A percentile compares a stretch with the other conserved stretches of the same genome.
Conservation (phyloP, 2,329 filamentous ascomycete species). For the Colletotrichum viniferum region DNA sequence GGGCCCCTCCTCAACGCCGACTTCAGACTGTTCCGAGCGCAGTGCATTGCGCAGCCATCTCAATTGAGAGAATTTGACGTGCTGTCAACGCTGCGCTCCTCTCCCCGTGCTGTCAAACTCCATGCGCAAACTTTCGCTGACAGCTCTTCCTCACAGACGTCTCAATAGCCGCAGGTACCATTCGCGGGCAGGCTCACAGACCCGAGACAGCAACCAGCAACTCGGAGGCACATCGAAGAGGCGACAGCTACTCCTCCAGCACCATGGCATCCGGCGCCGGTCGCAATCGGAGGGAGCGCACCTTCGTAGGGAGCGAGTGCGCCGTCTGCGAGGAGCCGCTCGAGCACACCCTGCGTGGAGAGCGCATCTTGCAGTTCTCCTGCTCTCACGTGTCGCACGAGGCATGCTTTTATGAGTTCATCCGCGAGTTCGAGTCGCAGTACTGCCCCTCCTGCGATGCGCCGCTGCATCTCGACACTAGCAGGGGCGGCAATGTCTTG, state of each 20-base stretch:
- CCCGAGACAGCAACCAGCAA: conserved; percentile 39
- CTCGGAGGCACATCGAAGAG: conserved; percentile 40
- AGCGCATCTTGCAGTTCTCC: conserved; percentile 93
- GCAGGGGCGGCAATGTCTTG: conserved; percentile 88
- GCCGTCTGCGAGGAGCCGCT: conserved; percentile 96
- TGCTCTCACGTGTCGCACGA: conserved; percentile 98
- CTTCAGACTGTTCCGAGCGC: neutral
- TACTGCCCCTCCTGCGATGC: conserved; percentile 94
- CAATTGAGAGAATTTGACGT: neutral
- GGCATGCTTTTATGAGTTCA: conserved; percentile 98
- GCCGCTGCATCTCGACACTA: conserved; percentile 89
- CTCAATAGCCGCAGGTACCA: conserved; percentile 30
- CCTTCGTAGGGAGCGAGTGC: conserved; percentile 93
- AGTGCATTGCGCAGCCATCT: neutral
- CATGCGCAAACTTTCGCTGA: neutral
- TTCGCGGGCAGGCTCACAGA: conserved; percentile 29
- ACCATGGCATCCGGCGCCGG: conserved; percentile 59
- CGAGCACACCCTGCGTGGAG: conserved; percentile 92
- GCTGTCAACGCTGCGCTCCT: neutral
- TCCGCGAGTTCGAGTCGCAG: conserved; percentile 91
- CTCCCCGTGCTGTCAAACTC: neutral
- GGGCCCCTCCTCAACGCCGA: neutral
- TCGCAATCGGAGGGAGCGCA: conserved; percentile 83
- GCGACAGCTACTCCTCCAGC: conserved; percentile 30
- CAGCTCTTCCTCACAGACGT: conserved; percentile 24